phyloP scores from a whole-genome alignment of 257 asterid genomes.

The Lithospermum erythrorhizon region DNA sequence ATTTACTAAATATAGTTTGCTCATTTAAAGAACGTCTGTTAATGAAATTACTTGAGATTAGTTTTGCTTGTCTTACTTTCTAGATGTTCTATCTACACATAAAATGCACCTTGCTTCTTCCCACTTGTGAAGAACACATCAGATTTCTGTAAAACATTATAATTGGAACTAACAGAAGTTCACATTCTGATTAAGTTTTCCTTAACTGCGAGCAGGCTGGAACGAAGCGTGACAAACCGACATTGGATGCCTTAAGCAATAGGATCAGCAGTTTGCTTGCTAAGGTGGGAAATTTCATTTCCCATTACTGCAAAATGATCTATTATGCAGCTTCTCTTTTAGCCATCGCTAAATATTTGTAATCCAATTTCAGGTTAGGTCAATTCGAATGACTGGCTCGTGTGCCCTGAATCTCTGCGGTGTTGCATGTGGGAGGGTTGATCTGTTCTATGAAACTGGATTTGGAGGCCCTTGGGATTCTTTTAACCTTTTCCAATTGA shows the following conservation, averaged over 20 bases:
- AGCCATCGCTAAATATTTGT: constrained; percentile 6
- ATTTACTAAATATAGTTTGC: too few species aligned
- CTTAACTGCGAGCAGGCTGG: constrained; percentile 42
- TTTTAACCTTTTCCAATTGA: constrained; percentile 1
- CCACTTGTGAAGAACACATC: too few species aligned
- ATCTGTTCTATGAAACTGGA: constrained; percentile 62
- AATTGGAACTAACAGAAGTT: too few species aligned
- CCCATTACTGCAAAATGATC: background rate
- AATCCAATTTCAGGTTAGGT: constrained; percentile 51
- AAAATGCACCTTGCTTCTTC: too few species aligned
- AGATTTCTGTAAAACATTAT: too few species aligned
- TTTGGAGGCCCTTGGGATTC: constrained; percentile 83
- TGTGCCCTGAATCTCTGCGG: constrained; percentile 87
- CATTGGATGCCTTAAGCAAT: constrained; percentile 54
- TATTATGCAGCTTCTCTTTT: background rate
- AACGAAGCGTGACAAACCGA: constrained; percentile 59
- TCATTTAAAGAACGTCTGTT: too few species aligned
- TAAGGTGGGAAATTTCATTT: constrained; percentile 36
- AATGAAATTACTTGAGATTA: too few species aligned
- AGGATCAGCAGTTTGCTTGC: constrained; percentile 62
- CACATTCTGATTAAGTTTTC: constrained; percentile 10
- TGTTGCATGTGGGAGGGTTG: constrained; percentile 80
- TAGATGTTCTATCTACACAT: too few species aligned
- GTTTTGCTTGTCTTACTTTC: too few species aligned
- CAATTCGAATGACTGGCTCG: constrained; percentile 81